These are phyloP conservation scores for Fusarium setosum DNA, from an alignment of 2,329 filamentous ascomycete species.

Conservation along the genomic window DNA sequence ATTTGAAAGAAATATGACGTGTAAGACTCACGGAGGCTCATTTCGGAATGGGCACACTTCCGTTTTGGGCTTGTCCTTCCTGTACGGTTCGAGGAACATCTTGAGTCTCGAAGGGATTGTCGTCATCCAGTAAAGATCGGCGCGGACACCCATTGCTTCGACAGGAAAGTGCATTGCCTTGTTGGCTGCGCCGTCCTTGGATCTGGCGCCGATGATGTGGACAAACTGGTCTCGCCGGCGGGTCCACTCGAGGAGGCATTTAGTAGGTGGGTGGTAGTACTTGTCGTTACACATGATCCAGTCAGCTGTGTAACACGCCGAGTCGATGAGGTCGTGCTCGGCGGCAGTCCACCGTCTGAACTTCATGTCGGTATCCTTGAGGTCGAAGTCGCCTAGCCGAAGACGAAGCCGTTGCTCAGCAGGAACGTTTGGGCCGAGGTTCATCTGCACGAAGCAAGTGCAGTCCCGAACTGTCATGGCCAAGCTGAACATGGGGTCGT, in stretches of 20 bases:
- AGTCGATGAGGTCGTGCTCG: conserved; percentile 71
- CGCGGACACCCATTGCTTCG: conserved; percentile 24
- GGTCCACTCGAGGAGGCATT: conserved; percentile 49
- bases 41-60: conserved; percentile 41
- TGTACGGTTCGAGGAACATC: conserved; percentile 38
- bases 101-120: conserved; percentile 35
- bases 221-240: conserved; percentile 29
- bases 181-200: conserved; percentile 22
- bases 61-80: conserved; percentile 36
- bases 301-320: conserved; percentile 74
- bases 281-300: conserved; percentile 49
- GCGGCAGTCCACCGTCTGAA: conserved; percentile 74
- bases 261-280: conserved; percentile 51
- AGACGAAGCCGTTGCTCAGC: conserved; percentile 56
- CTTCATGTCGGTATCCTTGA: conserved; percentile 77
- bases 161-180: conserved; percentile 25
- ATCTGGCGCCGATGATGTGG: conserved; percentile 36
- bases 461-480: conserved; percentile 88
- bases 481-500: conserved; percentile 65
- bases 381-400: conserved; percentile 80
- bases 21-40: conserved; percentile 41
- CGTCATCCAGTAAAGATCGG: conserved; percentile 32
- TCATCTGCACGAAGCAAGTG: conserved; percentile 76
- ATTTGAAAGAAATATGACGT: conserved; percentile 23
- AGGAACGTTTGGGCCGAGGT: conserved; percentile 33